Base-by-base conservation (phyloP, 2,329 filamentous ascomycete species). In the Xylariales sp. region DNA sequence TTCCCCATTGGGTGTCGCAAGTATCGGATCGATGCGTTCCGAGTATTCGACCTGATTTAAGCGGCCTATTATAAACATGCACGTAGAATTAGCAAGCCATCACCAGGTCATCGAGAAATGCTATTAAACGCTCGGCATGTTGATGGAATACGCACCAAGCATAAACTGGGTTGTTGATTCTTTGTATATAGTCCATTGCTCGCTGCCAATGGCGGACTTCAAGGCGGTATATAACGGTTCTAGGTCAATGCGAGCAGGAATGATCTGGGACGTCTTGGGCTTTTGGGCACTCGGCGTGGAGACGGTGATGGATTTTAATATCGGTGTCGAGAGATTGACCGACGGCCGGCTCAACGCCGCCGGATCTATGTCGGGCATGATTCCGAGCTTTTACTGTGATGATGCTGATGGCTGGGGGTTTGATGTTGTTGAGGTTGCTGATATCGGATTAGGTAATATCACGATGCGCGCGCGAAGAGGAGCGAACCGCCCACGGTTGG, bases 351-450 rank as follows among this genome's bases (percentile, higher is more conserved):
- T 82, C 53, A 84, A 62, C 47, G 80, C 78, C 66, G 80, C 78
- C 54, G 80, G 80, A 67, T 83, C 80, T 65, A 84, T 83, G 65
- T 83, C 80, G 53, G 79, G 78, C 79, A 83, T 83, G 48, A 47
- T 56, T 53, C 45, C 34, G 36, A 21, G 23, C 12, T 13, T 15
- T 19, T 29, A n/a, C 12, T 10, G 17, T 20, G 27, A 17, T 19
- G 40, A 27, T 30, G 36, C 13, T 21, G 40, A 14, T 23, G 38
- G 16, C 30, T 21, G 31, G 20, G 17, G 18, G 33, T 34, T 32
- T 14, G 28, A 30, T 30, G 28, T 15, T 15, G 28, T 30, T 7
- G 17, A 30, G 8, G 21, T 19, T 25, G 23, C 19, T 33, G 30
- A 10, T 5, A 10, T 27, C 29, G 14, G 37, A 29, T 43, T 43